These are phyloP conservation scores for Aureobasidium sp. DNA, from an alignment of 2,329 filamentous ascomycete genomes.

Conservation along the genomic window DNA sequence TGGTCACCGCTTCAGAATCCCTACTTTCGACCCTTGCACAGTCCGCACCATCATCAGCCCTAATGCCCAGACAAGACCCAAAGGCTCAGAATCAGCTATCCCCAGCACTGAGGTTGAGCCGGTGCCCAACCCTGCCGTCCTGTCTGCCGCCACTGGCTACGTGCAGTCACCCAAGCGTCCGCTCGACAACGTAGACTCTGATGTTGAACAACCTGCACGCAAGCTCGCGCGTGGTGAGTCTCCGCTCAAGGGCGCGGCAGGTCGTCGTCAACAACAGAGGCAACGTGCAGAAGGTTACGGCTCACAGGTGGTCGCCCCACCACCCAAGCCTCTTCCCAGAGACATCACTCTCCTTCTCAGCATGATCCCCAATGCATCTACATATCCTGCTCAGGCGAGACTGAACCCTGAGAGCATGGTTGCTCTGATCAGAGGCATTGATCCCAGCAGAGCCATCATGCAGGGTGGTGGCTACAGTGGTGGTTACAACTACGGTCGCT, in stretches of 20 bases:
- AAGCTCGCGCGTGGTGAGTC: conserved; percentile 87
- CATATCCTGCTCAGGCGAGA: conserved; percentile 57
- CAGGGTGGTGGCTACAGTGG: conserved; percentile 9
- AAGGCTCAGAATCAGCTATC: conserved; percentile 14
- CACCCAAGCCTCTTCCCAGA: conserved; percentile 16
- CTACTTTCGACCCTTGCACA: conserved; percentile 69
- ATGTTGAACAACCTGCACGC: conserved; percentile 65
- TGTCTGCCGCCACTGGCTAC: conserved; percentile 21
- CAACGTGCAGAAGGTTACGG: conserved; percentile 31
- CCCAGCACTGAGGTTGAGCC: conserved; percentile 11
- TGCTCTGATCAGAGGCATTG: conserved; percentile 58
- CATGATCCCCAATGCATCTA: conserved; percentile 63
- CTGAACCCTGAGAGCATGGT: conserved; percentile 67
- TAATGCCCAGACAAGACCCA: conserved; percentile 60
- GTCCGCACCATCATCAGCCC: conserved; percentile 80
- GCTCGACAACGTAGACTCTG: conserved; percentile 54
- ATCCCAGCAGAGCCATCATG: conserved; percentile 33
- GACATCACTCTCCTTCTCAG: conserved; percentile 44
- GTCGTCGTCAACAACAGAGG: conserved; percentile 66
- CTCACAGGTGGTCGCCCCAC: conserved; percentile 8
- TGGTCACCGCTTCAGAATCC: conserved; percentile 61
- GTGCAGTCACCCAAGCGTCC: conserved; percentile 38
- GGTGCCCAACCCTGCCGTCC: conserved; percentile 9
- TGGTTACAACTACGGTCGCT: conserved; percentile 7
- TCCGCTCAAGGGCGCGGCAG: conserved; percentile 83